Evolutionary conservation across 441 rosid species (phyloP).

Genomic region (Adansonia grandidieri): DNA sequence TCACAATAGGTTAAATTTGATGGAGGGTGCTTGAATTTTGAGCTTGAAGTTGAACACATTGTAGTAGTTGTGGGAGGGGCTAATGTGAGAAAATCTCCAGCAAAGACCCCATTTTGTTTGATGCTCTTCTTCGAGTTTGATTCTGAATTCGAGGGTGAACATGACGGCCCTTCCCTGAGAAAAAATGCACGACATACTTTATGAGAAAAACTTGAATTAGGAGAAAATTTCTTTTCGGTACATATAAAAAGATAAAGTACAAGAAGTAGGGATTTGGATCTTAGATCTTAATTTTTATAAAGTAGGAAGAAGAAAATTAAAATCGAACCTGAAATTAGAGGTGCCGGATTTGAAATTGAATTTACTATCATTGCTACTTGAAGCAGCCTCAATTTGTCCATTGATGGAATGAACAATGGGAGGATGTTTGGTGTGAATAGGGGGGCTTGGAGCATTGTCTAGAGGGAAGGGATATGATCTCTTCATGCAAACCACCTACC

Average conservation of each 20-base stretch:
- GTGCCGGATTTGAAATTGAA: slow-evolving; percentile 22
- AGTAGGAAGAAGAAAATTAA: not conserved
- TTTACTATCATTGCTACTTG: slow-evolving; percentile 35
- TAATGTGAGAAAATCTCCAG: slow-evolving; percentile 50
- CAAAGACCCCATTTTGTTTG: slow-evolving; percentile 30
- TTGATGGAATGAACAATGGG: slow-evolving; percentile 35
- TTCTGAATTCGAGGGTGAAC: slow-evolving; percentile 36
- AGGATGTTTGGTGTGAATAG: slow-evolving; percentile 38
- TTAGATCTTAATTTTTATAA: not conserved
- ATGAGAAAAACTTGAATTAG: too few species aligned
- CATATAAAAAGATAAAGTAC: not conserved
- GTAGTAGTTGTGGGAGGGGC: slow-evolving; percentile 41
- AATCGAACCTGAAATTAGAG: slow-evolving; percentile 43
- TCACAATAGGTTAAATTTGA: slow-evolving; percentile 31
- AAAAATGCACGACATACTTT: not conserved
- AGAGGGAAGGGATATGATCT: slow-evolving; percentile 53
- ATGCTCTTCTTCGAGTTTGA: slow-evolving; percentile 31
- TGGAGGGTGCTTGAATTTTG: slow-evolving; percentile 34
- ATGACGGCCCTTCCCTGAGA: slow-evolving; percentile 41
- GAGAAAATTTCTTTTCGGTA: not conserved
- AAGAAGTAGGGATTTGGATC: not conserved
- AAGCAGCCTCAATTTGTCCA: slow-evolving; percentile 39
- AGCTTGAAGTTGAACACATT: slow-evolving; percentile 22
- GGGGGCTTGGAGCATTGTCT: slow-evolving; percentile 39
- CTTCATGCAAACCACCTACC: slow-evolving; percentile 56